Percentiles rank a stretch among this genome's conserved stretches.
Evolutionary conservation across 2,329 filamentous ascomycete genomes (phyloP).

Genomic region (Trichophyton schoenleinii): DNA sequence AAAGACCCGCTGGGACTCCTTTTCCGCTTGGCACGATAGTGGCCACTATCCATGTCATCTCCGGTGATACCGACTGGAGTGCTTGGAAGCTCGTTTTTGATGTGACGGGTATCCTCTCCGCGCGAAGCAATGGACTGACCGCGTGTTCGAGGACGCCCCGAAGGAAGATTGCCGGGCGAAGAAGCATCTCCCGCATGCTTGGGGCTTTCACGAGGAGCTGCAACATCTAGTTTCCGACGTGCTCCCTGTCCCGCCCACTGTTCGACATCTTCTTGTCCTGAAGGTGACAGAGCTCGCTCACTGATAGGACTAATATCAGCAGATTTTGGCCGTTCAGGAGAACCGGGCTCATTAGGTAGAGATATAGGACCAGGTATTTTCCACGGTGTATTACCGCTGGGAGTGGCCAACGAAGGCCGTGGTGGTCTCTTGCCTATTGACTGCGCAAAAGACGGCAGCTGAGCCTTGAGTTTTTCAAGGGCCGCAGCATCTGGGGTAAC

Average conservation of each 20-base stretch:
- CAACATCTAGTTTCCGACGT: neutral
- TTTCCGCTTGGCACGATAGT: slow-evolving; percentile 2
- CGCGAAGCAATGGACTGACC: slow-evolving; percentile 26
- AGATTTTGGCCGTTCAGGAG: slow-evolving; percentile 29
- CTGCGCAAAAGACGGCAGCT: slow-evolving; percentile 1
- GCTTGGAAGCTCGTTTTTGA: slow-evolving; percentile 24
- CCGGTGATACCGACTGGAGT: slow-evolving; percentile 24
- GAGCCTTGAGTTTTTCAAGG: neutral
- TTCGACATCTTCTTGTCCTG: neutral
- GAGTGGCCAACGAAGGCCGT: slow-evolving; percentile 27
- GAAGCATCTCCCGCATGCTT: slow-evolving; percentile 9
- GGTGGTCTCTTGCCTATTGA: slow-evolving; percentile 20
- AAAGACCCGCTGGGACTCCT: slow-evolving; percentile 1
- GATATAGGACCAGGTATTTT: slow-evolving; percentile 26
- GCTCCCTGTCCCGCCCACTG: neutral
- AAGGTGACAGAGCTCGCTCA: slow-evolving; percentile 29
- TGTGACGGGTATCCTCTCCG: slow-evolving; percentile 19
- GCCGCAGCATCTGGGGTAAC: neutral
- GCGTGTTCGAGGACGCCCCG: slow-evolving; percentile 27
- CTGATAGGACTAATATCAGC: slow-evolving; percentile 37
- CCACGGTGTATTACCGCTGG: slow-evolving; percentile 34
- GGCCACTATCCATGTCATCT: slow-evolving; percentile 13
- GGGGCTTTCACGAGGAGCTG: neutral
- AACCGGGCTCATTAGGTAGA: slow-evolving; percentile 25
- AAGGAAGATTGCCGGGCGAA: slow-evolving; percentile 17